Percentiles rank a stretch among this genome's conserved stretches.
Evolutionary conservation across 192 early-diverging fungal species (phyloP).

Genomic region (Paraglomus occultum): DNA sequence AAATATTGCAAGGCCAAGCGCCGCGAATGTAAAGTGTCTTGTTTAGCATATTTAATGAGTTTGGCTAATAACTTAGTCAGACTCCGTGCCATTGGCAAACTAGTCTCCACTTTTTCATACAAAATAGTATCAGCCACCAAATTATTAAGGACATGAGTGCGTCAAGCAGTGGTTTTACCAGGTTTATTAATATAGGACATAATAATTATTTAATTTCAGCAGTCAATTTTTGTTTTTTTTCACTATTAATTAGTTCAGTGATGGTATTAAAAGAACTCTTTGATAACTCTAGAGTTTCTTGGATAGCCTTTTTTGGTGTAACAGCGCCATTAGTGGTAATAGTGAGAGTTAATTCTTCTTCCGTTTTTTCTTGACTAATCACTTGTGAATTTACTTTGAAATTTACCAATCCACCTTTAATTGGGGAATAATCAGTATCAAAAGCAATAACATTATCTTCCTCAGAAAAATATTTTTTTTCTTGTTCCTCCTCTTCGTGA

Average conservation of each 20-base stretch:
- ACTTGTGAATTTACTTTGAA: conserved; percentile 5
- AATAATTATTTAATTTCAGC: not conserved
- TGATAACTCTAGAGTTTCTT: conserved; percentile 4
- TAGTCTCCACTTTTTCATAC: conserved; percentile 11
- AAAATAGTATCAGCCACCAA: conserved; percentile 14
- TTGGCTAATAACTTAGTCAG: conserved; percentile 18
- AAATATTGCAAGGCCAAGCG: not conserved
- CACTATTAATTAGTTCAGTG: not conserved
- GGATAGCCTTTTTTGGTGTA: conserved; percentile 10
- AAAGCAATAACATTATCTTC: conserved; percentile 14
- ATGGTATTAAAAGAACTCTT: not conserved
- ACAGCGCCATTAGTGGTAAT: conserved; percentile 6
- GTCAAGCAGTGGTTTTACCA: conserved; percentile 11
- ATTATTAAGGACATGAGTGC: conserved; percentile 19
- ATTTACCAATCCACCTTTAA: conserved; percentile 1
- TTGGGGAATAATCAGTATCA: conserved; percentile 18
- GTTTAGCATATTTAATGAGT: conserved; percentile 1
- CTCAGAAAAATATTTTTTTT: not conserved
- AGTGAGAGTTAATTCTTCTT: conserved; percentile 11
- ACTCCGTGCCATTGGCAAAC: conserved; percentile 7
- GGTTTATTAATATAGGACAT: conserved; percentile 17
- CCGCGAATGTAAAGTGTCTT: conserved; percentile 13
- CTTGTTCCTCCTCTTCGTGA: conserved; percentile 6
- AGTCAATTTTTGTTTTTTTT: not conserved
- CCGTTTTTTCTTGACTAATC: not conserved